Evolutionary conservation across 345 rosid genomes (phyloP).

Genomic region (Murraya koenigii): DNA sequence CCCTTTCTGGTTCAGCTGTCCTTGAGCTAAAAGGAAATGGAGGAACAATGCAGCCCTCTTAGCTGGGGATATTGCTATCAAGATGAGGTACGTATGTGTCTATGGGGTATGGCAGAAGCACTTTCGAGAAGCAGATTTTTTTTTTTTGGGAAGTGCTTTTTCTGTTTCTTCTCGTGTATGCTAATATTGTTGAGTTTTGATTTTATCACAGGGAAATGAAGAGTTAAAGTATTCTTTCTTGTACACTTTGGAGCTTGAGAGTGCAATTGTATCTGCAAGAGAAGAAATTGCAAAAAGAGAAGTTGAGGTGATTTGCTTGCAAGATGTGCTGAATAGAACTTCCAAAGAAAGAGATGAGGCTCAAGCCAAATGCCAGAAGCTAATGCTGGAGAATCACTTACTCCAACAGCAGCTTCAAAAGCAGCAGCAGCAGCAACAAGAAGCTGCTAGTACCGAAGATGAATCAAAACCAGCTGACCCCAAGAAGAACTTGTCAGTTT

Average conservation of each 20-base stretch:
- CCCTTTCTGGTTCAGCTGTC: not conserved
- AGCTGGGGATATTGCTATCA: constrained; percentile 30
- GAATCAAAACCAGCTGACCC: constrained; percentile 27
- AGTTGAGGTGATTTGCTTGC: constrained; percentile 37
- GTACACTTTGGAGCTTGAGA: constrained; percentile 49
- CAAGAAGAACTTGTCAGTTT: not conserved
- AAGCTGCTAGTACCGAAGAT: constrained; percentile 29
- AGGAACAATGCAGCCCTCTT: constrained; percentile 39
- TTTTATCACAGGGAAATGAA: constrained; percentile 42
- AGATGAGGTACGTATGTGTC: constrained; percentile 33
- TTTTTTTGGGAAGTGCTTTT: not conserved
- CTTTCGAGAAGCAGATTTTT: not conserved
- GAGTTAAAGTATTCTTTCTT: constrained; percentile 39
- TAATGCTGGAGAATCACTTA: constrained; percentile 32
- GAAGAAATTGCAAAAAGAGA: constrained; percentile 51
- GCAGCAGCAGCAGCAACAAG: constrained; percentile 9
- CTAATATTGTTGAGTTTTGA: not conserved
- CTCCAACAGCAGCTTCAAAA: constrained; percentile 28
- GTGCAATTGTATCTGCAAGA: constrained; percentile 40
- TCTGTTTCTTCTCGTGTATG: not conserved
- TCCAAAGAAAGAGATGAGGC: constrained; percentile 49
- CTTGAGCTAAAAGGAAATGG: constrained; percentile 28
- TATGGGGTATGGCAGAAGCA: not conserved
- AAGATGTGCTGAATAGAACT: constrained; percentile 33
- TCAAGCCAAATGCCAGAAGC: constrained; percentile 28